Percentiles rank a stretch among this genome's conserved stretches.
Conservation (phyloP, 164 flowering plant species). For the Litsea cubeba region DNA sequence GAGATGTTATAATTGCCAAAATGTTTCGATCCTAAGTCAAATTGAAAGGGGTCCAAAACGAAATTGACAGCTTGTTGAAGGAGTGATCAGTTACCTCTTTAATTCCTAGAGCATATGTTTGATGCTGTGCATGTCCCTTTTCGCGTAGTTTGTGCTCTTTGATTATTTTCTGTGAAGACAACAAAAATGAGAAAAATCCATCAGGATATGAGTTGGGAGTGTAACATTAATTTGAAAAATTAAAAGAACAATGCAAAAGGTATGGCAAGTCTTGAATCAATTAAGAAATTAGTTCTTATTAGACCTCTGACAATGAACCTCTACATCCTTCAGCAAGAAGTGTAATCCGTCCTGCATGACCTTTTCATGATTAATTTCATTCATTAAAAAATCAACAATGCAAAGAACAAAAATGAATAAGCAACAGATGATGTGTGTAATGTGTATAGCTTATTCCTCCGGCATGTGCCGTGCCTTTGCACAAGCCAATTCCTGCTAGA, state of each 20-base stretch:
- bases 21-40: too few relatives aligned
- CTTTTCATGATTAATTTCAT: slow-evolving; percentile 3
- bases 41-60: too few relatives aligned
- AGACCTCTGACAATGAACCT: slow-evolving; percentile 95
- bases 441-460: too few relatives aligned
- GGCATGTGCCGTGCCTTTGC: too few relatives aligned
- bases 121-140: slow-evolving; percentile 77
- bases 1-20: too few relatives aligned
- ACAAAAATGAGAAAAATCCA: slow-evolving; percentile 4
- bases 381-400: neutral
- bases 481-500: too few relatives aligned
- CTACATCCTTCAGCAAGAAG: slow-evolving; percentile 97
- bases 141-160: slow-evolving; percentile 61
- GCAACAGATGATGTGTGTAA: neutral
- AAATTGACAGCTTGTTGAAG: too few relatives aligned
- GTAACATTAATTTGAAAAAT: neutral
- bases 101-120: slow-evolving; percentile 94
- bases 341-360: slow-evolving; percentile 62
- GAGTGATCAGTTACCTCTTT: slow-evolving; percentile 59
- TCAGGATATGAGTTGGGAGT: slow-evolving; percentile 3
- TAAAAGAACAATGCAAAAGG: neutral
- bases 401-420: neutral
- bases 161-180: slow-evolving; percentile 55
- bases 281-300: slow-evolving; percentile 4
- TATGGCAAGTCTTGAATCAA: neutral